Conservation (phyloP, 73 alveolate species). For the Breviolum minutum region DNA sequence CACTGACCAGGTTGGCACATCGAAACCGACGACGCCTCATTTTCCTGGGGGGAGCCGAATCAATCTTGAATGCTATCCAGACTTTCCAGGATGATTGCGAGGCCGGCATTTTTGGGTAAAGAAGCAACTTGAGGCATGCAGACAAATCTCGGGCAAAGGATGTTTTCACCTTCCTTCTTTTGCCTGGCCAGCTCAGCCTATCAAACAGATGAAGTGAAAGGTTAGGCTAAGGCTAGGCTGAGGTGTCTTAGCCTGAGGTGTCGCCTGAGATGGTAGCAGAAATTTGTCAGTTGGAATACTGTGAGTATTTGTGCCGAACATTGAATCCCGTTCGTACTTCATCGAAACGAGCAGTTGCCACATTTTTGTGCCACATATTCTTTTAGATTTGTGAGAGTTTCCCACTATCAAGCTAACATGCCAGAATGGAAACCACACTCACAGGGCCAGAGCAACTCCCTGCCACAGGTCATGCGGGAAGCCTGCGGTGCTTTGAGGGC, state of each 20-base stretch:
- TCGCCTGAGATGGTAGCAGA: too few species aligned
- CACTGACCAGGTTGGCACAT: constrained; percentile 30
- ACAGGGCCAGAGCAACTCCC: too few species aligned
- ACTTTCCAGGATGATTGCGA: constrained; percentile 24
- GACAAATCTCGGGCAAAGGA: neutral
- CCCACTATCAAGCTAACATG: too few species aligned
- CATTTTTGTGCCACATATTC: too few species aligned
- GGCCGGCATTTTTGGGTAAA: neutral
- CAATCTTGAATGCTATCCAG: constrained; percentile 50
- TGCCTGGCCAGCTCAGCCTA: neutral
- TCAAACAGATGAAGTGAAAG: neutral
- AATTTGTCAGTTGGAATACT: too few species aligned
- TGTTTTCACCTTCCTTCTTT: too few species aligned
- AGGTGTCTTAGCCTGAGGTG: too few species aligned
- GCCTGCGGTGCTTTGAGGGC: constrained; percentile 87
- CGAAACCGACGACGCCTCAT: constrained; percentile 68
- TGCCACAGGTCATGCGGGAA: constrained; percentile 60
- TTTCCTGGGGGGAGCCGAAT: constrained; percentile 60
- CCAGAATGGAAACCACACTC: too few species aligned
- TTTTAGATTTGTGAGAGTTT: too few species aligned
- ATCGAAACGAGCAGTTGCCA: too few species aligned
- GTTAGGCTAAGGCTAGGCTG: neutral
- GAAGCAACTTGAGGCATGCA: neutral
- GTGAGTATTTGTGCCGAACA: too few species aligned
- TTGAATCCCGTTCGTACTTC: too few species aligned